Evolutionary conservation across 2,329 filamentous ascomycete species (phyloP).

Genomic region (Monosporascus sp.): DNA sequence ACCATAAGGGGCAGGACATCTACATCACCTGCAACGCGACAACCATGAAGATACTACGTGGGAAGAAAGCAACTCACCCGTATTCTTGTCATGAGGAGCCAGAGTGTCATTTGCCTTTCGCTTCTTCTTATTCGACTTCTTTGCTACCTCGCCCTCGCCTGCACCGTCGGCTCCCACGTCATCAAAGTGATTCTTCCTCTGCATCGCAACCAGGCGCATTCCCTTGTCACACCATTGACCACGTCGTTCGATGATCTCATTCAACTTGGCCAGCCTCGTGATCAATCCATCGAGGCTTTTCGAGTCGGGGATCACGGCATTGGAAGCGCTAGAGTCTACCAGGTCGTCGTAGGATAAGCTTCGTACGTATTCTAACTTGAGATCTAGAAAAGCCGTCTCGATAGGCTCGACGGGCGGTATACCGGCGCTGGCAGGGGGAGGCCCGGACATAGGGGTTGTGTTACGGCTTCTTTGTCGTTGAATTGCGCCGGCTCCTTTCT

Average conservation of each 20-base stretch:
- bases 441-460: constrained; percentile 62
- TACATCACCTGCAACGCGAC: too few species aligned
- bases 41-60: neutral
- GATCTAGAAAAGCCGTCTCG: constrained; percentile 62
- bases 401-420: constrained; percentile 49
- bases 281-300: constrained; percentile 60
- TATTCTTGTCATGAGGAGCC: constrained; percentile 46
- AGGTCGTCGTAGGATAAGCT: constrained; percentile 64
- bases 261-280: constrained; percentile 57
- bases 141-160: constrained; percentile 43
- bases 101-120: constrained; percentile 64
- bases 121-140: constrained; percentile 68
- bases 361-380: constrained; percentile 53
- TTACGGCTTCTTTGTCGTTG: constrained; percentile 71
- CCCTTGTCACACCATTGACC: constrained; percentile 65
- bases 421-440: constrained; percentile 30
- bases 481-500: constrained; percentile 58
- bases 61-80: constrained; percentile 17
- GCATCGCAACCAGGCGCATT: constrained; percentile 64
- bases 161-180: constrained; percentile 41
- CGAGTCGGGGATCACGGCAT: constrained; percentile 57
- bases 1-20: too few species aligned
- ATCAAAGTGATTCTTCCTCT: constrained; percentile 57
- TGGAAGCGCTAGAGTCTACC: constrained; percentile 55
- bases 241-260: constrained; percentile 62